phyloP scores from a whole-genome alignment of 208 protist species.

The Hexamita inflata region DNA sequence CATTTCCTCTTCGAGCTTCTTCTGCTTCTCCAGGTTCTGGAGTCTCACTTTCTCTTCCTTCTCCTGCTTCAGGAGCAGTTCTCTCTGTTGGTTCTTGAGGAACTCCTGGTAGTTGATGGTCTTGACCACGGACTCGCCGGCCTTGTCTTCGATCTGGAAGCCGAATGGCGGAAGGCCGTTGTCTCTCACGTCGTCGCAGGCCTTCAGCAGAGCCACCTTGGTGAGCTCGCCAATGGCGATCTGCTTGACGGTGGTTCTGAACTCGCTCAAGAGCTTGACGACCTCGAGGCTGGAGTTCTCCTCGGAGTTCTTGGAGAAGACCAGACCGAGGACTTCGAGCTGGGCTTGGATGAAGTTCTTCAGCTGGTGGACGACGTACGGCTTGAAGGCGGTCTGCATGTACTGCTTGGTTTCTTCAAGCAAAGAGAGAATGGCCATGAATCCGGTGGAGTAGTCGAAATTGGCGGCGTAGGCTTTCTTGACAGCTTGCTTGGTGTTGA shows the following conservation, averaged over 20 bases:
- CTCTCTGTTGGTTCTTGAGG: neutral
- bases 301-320: neutral
- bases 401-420: neutral
- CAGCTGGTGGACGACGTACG: neutral
- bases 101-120: neutral
- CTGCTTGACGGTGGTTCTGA: neutral
- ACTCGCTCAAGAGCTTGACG: neutral
- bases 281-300: neutral
- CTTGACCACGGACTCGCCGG: neutral
- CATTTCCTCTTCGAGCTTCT: neutral
- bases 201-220: neutral
- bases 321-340: neutral
- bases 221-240: neutral
- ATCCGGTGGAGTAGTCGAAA: neutral
- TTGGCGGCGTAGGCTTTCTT: neutral
- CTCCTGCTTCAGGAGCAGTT: neutral
- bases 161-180: neutral
- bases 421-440: neutral
- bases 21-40: neutral
- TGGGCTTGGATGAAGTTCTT: neutral
- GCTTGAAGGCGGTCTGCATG: neutral
- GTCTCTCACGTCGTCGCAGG: constrained; percentile 2
- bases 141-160: constrained; percentile 3
- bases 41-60: neutral
- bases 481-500: neutral